Conservation (phyloP, 805 yeast genomes). For the Lipomyces sp. region DNA sequence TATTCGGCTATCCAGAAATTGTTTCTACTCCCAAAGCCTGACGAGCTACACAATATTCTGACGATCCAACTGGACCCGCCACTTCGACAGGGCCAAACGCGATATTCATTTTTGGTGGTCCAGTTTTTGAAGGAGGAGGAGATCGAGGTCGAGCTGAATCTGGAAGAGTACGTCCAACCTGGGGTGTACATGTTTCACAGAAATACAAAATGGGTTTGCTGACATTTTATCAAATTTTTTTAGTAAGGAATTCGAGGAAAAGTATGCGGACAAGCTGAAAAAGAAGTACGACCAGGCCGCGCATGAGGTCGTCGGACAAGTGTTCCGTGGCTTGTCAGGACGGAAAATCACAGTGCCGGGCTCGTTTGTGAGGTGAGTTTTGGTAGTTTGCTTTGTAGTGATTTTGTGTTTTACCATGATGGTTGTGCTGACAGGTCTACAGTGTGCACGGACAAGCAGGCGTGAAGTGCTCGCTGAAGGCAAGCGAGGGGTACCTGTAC, state of each 20-base stretch:
- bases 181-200: neutral
- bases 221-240: neutral
- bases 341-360: conserved; percentile 84
- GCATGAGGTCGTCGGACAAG: conserved; percentile 80
- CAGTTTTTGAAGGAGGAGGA: conserved; percentile 91
- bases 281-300: conserved; percentile 77
- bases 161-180: conserved; percentile 56
- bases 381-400: neutral
- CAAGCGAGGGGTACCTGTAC: conserved; percentile 89
- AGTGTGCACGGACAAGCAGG: conserved; percentile 80
- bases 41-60: conserved; percentile 83
- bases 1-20: conserved; percentile 86
- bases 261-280: conserved; percentile 72
- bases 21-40: conserved; percentile 90
- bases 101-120: conserved; percentile 86
- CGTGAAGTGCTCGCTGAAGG: conserved; percentile 86
- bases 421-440: conserved; percentile 32
- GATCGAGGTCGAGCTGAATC: conserved; percentile 80
- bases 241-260: conserved; percentile 63
- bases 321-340: conserved; percentile 86
- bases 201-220: neutral
- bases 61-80: conserved; percentile 95
- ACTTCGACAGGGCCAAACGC: conserved; percentile 94
- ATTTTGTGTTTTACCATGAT: neutral
- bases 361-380: conserved; percentile 44